phyloP scores from a whole-genome alignment of 345 rosid genomes.

The Durio zibethinus region DNA sequence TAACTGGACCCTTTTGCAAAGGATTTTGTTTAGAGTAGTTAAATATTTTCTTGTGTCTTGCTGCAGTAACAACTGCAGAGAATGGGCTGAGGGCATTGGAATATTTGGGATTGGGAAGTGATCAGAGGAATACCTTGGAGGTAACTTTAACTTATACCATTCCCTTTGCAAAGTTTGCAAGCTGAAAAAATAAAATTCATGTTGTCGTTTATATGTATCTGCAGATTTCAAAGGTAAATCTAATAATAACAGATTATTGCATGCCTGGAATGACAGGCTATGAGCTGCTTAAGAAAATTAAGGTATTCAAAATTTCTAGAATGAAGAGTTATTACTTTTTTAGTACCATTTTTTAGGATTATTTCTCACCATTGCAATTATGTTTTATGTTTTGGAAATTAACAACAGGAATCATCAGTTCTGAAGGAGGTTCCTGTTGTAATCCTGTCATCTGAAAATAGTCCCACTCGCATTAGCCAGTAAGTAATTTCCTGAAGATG shows the following conservation, averaged over 20 bases:
- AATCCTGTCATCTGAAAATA: constrained; percentile 80
- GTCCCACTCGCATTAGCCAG: constrained; percentile 67
- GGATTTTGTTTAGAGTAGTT: background rate
- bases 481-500: constrained; percentile 22
- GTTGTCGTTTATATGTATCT: background rate
- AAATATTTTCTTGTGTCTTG: background rate
- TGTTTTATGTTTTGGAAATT: background rate
- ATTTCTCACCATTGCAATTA: background rate
- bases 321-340: background rate
- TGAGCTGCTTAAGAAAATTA: constrained; percentile 74
- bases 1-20: background rate
- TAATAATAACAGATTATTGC: constrained; percentile 83
- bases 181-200: background rate
- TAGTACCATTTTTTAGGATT: background rate
- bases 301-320: constrained; percentile 32
- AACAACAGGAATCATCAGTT: constrained; percentile 64
- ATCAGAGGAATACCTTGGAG: constrained; percentile 22
- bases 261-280: constrained; percentile 97
- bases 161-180: background rate
- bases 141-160: constrained; percentile 15
- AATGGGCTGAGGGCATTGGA: constrained; percentile 74
- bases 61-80: constrained; percentile 77
- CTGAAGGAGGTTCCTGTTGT: constrained; percentile 83
- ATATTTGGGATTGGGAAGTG: constrained; percentile 55
- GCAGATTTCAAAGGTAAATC: constrained; percentile 61